Evolutionary conservation across 805 yeast genomes (phyloP).

Genomic region (Dipodascus albidus): DNA sequence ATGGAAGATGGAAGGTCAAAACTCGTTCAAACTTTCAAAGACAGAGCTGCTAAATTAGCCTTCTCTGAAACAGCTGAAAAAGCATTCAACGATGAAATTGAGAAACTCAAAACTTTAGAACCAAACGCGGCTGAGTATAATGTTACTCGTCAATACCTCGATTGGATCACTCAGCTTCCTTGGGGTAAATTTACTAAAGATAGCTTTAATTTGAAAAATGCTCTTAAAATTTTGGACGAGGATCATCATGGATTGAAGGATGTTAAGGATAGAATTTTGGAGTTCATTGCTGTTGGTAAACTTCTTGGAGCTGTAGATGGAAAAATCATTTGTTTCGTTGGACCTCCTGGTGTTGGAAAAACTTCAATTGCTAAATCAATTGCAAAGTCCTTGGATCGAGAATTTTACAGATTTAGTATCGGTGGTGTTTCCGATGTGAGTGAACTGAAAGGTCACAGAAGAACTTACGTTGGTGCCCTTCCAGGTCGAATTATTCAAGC

Average conservation of each 20-base stretch:
- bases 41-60: conserved; percentile 57
- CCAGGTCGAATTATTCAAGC: conserved; percentile 95
- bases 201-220: conserved; percentile 62
- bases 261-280: conserved; percentile 87
- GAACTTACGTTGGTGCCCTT: conserved; percentile 95
- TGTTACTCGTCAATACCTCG: conserved; percentile 81
- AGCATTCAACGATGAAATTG: conserved; percentile 81
- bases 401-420: conserved; percentile 87
- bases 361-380: conserved; percentile 94
- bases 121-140: conserved; percentile 85
- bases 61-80: conserved; percentile 76
- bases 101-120: conserved; percentile 63
- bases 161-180: conserved; percentile 91
- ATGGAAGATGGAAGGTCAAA: conserved; percentile 82
- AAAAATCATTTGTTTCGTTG: conserved; percentile 88
- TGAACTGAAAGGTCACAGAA: conserved; percentile 95
- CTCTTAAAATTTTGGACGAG: conserved; percentile 57
- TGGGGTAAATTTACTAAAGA: conserved; percentile 88
- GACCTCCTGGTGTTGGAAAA: conserved; percentile 99
- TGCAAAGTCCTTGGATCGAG: conserved; percentile 79
- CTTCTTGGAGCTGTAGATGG: conserved; percentile 90
- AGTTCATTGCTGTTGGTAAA: conserved; percentile 91
- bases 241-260: conserved; percentile 85
- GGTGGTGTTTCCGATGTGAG: conserved; percentile 97
- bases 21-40: conserved; percentile 67